A percentile compares a stretch with the other conserved stretches of the same genome.
These are phyloP conservation scores for Fusarium nodosum DNA, from an alignment of 2,329 filamentous ascomycete genomes.

Conservation along the genomic window DNA sequence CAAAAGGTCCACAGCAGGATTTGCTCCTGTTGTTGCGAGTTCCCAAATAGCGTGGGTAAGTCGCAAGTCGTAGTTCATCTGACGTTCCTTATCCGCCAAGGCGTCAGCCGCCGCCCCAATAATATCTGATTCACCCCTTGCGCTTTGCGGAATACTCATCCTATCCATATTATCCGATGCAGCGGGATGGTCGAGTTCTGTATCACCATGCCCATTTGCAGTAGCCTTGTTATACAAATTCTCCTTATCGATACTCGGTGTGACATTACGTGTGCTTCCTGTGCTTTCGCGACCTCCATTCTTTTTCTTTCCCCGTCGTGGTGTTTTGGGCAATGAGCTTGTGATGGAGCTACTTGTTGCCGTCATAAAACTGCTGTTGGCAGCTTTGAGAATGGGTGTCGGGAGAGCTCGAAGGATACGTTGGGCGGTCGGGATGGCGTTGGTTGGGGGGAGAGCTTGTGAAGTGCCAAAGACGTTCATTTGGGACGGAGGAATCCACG, in stretches of 20 bases:
- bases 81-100: constrained; percentile 77
- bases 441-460: constrained; percentile 81
- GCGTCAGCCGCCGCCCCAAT: constrained; percentile 70
- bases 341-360: constrained; percentile 90
- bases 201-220: constrained; percentile 44
- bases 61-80: constrained; percentile 82
- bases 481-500: constrained; percentile 97
- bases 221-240: constrained; percentile 56
- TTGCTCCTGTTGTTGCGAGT: constrained; percentile 88
- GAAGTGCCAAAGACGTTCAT: constrained; percentile 83
- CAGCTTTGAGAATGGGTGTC: constrained; percentile 90
- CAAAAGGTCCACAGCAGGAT: constrained; percentile 92
- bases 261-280: constrained; percentile 54
- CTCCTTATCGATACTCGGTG: constrained; percentile 64
- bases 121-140: constrained; percentile 48
- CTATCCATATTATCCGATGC: constrained; percentile 65
- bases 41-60: constrained; percentile 96
- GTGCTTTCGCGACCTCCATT: constrained; percentile 56
- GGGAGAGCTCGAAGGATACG: constrained; percentile 90
- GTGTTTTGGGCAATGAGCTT: constrained; percentile 78
- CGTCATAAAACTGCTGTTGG: constrained; percentile 95
- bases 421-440: constrained; percentile 91
- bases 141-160: constrained; percentile 54
- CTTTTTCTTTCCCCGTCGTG: constrained; percentile 72
- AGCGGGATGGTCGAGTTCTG: constrained; percentile 43